Conservation (phyloP, 2,329 filamentous ascomycete genomes). For the Fusarium subglutinans region DNA sequence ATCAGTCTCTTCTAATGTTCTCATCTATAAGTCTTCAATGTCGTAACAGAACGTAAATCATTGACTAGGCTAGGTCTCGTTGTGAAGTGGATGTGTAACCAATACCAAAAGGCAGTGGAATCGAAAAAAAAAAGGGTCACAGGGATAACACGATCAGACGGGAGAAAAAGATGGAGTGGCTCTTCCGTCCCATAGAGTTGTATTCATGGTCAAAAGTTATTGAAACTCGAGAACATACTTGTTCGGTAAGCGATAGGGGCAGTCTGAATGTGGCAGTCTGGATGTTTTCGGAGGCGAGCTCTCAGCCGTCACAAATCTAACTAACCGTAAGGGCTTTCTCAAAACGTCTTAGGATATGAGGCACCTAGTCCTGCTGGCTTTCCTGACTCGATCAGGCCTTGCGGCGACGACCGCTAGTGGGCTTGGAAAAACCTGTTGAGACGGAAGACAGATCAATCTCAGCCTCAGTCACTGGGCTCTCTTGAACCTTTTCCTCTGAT, state of each 20-base stretch:
- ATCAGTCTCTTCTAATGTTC: constrained; percentile 32
- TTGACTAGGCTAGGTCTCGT: neutral
- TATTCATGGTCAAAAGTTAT: neutral
- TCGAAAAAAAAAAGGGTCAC: neutral
- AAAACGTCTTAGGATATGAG: neutral
- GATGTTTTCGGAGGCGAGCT: neutral
- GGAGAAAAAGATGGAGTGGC: neutral
- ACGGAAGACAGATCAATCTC: constrained; percentile 45
- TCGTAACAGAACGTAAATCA: neutral
- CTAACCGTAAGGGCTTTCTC: neutral
- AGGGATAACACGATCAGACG: neutral
- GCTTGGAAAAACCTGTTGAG: constrained; percentile 41
- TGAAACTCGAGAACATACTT: neutral
- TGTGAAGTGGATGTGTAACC: neutral
- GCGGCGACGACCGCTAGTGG: constrained; percentile 38
- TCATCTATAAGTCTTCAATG: constrained; percentile 23
- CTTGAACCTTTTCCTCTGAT: constrained; percentile 42
- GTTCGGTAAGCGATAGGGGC: neutral
- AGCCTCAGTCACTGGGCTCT: constrained; percentile 38
- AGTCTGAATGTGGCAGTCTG: neutral
- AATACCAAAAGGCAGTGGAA: neutral
- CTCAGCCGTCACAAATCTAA: neutral
- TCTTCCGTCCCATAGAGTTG: neutral
- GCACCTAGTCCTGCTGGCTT: neutral
- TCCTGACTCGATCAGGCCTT: constrained; percentile 41